These are phyloP conservation scores for Fusarium sp. DNA, from an alignment of 2,329 filamentous ascomycete genomes.

Conservation along the genomic window DNA sequence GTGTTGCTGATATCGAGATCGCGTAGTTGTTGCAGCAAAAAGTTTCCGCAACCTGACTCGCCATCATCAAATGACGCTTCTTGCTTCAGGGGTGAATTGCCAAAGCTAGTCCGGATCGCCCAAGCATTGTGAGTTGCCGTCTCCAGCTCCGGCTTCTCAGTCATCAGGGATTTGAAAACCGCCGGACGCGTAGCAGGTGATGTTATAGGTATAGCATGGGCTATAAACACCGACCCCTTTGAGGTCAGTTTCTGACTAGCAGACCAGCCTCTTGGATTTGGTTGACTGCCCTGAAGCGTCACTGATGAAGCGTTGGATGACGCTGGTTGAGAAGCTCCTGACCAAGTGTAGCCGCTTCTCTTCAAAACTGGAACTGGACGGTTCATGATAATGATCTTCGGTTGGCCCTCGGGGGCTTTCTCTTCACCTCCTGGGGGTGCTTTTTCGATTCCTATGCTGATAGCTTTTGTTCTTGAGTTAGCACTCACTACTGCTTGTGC, in stretches of 20 bases:
- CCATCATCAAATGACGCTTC: constrained; percentile 71
- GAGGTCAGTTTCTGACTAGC: constrained; percentile 64
- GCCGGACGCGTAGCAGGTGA: constrained; percentile 58
- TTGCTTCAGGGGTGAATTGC: constrained; percentile 56
- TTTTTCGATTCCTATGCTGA: constrained; percentile 77
- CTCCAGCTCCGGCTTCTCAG: constrained; percentile 62
- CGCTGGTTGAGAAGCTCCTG: constrained; percentile 34
- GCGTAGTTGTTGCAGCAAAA: constrained; percentile 67
- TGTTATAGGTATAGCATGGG: constrained; percentile 58
- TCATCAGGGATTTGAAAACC: constrained; percentile 62
- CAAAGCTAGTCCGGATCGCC: constrained; percentile 56
- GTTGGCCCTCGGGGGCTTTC: constrained; percentile 81
- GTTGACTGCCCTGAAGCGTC: constrained; percentile 35
- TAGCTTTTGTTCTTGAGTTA: constrained; percentile 82
- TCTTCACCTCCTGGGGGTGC: constrained; percentile 75
- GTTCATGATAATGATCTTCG: constrained; percentile 77
- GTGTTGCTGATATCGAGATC: constrained; percentile 64
- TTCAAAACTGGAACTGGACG: constrained; percentile 81
- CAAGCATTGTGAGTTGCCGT: constrained; percentile 71
- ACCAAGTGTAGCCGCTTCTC: constrained; percentile 75
- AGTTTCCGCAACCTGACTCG: constrained; percentile 69
- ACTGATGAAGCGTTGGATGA: constrained; percentile 35
- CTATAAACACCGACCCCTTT: constrained; percentile 69
- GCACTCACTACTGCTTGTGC: constrained; percentile 86
- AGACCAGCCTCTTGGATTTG: constrained; percentile 58